Evolutionary conservation across 2,329 filamentous ascomycete species (phyloP).

Genomic region (Cladophialophora yegresii): DNA sequence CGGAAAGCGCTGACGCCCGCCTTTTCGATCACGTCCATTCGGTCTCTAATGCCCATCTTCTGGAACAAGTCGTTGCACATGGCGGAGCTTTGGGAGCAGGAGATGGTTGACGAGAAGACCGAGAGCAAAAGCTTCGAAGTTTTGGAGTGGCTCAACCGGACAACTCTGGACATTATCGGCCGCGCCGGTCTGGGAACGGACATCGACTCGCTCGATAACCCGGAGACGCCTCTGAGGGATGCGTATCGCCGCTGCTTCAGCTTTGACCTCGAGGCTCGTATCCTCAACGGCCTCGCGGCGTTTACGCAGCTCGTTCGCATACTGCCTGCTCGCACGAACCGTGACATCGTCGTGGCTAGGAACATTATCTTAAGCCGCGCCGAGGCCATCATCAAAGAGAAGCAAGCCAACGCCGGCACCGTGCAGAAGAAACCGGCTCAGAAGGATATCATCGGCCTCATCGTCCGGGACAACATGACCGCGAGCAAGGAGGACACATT

Average conservation of each 20-base stretch:
- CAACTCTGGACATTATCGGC: slow-evolving; percentile 51
- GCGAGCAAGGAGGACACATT: slow-evolving; percentile 41
- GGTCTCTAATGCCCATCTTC: slow-evolving; percentile 45
- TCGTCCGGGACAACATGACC: slow-evolving; percentile 43
- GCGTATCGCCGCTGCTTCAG: slow-evolving; percentile 41
- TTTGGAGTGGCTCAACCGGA: slow-evolving; percentile 50
- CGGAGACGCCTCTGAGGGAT: slow-evolving; percentile 44
- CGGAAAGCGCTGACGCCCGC: slow-evolving; percentile 46
- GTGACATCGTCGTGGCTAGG: slow-evolving; percentile 44
- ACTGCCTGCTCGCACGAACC: slow-evolving; percentile 46
- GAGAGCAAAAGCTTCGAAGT: slow-evolving; percentile 43
- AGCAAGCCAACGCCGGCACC: slow-evolving; percentile 41
- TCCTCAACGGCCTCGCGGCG: slow-evolving; percentile 49
- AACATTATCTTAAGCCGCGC: slow-evolving; percentile 45
- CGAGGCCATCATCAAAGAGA: slow-evolving; percentile 45
- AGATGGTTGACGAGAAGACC: slow-evolving; percentile 40
- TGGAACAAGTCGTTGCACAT: slow-evolving; percentile 48
- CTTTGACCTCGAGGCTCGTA: slow-evolving; percentile 44
- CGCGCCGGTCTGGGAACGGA: slow-evolving; percentile 48
- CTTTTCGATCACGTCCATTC: slow-evolving; percentile 47
- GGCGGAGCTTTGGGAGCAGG: slow-evolving; percentile 48
- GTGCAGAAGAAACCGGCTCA: slow-evolving; percentile 35
- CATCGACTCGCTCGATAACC: slow-evolving; percentile 45
- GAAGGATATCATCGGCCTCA: slow-evolving; percentile 48
- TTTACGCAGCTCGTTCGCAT: slow-evolving; percentile 48